Evolutionary conservation across 495 filamentous ascomycete species (phyloP), one percentile per base, ranked within the genome.

Genomic region (Collariella sp.): DNA sequence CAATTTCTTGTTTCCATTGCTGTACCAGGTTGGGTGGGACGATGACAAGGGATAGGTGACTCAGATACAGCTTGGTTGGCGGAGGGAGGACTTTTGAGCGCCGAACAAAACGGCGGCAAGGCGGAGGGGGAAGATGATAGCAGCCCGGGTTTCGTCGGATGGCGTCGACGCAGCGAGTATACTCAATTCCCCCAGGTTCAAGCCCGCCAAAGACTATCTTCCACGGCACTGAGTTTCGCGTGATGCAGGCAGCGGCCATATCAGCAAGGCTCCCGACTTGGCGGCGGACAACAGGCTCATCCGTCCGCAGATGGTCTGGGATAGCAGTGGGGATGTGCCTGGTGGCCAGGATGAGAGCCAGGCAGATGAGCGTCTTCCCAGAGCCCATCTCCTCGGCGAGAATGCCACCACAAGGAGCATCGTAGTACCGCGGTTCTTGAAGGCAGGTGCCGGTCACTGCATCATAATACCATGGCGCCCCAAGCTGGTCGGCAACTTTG

Each of bases 361-460:
- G 72, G 52, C 86, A 89, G 10, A 97, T 94, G 24, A 96, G 67
- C 0, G 91, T 96, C 71, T 97, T 97, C 0, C 91, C 91, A 5
- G 82, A 76, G 11, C 81, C 80, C 73, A 75, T 93, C 55, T 83
- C 76, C 62, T 85, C 83, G 2, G 84, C 85, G 18, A 88, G 69
- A 24, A 91, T 87, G 0, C 91, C 91, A 46, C 91, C 91, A 54
- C 76, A 76, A 19, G 83, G 79, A 49, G 83, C 79, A 15, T 91
- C 88, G 62, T 93, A 95, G 50, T 79, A 76, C 9, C 75, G 72
- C 24, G 86, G 84, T 16, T 85, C 75, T 34, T 75, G 69, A 2
- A 89, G 60, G 51, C 86, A 73, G 3, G 71, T 68, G 1, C 79
- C 81, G 16, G 80, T 76, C 33, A 84, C 77, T n/a, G 76, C 69